Evolutionary conservation across 2,329 filamentous ascomycete genomes (phyloP).

Genomic region (Lecanicillium sp.): DNA sequence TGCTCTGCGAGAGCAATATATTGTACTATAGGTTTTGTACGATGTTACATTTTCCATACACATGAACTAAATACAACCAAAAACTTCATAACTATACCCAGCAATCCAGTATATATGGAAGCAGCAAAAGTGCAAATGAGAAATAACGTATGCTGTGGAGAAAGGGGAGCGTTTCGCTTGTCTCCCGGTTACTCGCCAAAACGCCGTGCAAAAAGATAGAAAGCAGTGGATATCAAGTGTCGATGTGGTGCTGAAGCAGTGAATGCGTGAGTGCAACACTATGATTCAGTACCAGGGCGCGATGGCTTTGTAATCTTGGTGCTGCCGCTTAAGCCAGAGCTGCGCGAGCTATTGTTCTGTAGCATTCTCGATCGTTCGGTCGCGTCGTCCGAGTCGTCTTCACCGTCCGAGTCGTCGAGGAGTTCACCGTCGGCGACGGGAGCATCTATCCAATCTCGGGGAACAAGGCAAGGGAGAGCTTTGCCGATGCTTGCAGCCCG

Average conservation of each 20-base stretch:
- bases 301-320: too few species aligned
- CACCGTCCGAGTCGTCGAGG: constrained; percentile 48
- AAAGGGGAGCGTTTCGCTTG: too few species aligned
- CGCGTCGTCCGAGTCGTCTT: constrained; percentile 42
- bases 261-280: too few species aligned
- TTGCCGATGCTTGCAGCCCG: constrained; percentile 78
- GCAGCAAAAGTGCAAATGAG: too few species aligned
- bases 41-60: constrained; percentile 1
- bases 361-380: constrained; percentile 42
- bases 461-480: constrained; percentile 75
- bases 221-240: too few species aligned
- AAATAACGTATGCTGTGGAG: too few species aligned
- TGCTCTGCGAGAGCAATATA: background rate
- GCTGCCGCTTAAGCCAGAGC: constrained; percentile 8
- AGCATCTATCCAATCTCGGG: constrained; percentile 73
- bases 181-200: too few species aligned
- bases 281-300: too few species aligned
- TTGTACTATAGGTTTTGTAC: constrained; percentile 10
- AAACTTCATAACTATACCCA: background rate
- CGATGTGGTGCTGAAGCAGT: too few species aligned
- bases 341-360: constrained; percentile 29
- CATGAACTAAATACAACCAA: background rate
- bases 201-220: too few species aligned
- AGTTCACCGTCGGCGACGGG: constrained; percentile 67
- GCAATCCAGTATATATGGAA: too few species aligned